Evolutionary conservation across 495 filamentous ascomycete genomes (phyloP).

Genomic region (Lichina pygmaea): DNA sequence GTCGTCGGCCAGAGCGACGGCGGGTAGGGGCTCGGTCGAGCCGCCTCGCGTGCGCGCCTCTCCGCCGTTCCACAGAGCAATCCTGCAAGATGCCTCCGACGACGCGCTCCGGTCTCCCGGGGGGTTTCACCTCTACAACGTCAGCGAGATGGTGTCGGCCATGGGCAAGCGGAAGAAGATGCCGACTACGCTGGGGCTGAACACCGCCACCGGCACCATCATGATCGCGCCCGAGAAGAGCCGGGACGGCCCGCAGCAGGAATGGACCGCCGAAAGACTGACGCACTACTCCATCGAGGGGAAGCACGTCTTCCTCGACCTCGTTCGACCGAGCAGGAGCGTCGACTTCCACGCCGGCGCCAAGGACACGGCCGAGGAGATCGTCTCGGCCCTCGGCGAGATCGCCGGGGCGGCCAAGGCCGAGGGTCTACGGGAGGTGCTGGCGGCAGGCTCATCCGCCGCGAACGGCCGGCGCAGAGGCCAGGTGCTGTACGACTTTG

Average conservation of each 20-base stretch:
- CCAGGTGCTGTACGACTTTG: conserved; percentile 76
- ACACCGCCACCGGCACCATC: conserved; percentile 60
- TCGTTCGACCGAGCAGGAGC: conserved; percentile 74
- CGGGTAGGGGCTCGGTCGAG: conserved; percentile 9
- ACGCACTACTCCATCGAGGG: conserved; percentile 90
- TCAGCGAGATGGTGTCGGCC: conserved; percentile 84
- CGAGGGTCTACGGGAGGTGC: conserved; percentile 64
- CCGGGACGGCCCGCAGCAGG: conserved; percentile 52
- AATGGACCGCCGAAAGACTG: conserved; percentile 84
- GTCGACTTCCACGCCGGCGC: conserved; percentile 91
- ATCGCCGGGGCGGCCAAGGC: conserved; percentile 61
- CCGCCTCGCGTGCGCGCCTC: conserved; percentile 23
- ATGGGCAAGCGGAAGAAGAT: conserved; percentile 96
- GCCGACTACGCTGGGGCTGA: conserved; percentile 80
- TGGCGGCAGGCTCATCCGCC: conserved; percentile 34
- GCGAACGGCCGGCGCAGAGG: conserved; percentile 42
- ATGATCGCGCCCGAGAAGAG: conserved; percentile 72
- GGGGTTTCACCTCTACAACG: conserved; percentile 78
- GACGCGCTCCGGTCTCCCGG: conserved; percentile 27
- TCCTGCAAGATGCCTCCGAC: conserved; percentile 14
- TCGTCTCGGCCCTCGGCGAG: conserved; percentile 67
- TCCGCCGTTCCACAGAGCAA: conserved; percentile 28
- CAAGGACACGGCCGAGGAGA: conserved; percentile 88
- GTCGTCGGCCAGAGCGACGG: conserved; percentile 10
- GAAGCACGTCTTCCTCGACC: conserved; percentile 90